Base-by-base conservation (phyloP, 2,329 filamentous ascomycete genomes). In the Aspergillus tanneri region DNA sequence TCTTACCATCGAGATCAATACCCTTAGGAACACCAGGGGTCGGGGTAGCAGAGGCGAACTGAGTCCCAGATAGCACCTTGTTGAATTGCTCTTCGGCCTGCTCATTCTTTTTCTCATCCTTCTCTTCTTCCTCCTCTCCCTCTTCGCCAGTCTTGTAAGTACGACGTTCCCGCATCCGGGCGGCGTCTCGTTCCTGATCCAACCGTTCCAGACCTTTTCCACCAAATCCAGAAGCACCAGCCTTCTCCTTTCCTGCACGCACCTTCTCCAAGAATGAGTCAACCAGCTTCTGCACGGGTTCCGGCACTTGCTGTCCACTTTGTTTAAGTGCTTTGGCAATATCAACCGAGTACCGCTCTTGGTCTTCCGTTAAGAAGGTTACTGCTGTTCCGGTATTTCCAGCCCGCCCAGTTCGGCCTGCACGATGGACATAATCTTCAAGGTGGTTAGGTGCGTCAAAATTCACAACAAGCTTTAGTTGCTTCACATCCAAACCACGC, bases 391-490 rank as follows among this genome's bases (percentile, higher is more conserved):
- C 93, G 18, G 84, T 96, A 63, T 96, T 95, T 32, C 93, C 93
- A 37, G 93, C 93, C 65, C 93, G 86, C 9, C 93, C 93, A 6
- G 93, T 97, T 60, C 93, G 88, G 39, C 93, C 93, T 46, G 88
- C 90, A 54, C 93, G 86, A 68, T 96, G 93, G 32, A 97, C 92
- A 63, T 97, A 97, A 65, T 97, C 93, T 71, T 99, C 93, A 53
- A 96, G 72, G 72, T 97, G 91, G 62, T 95, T 95, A 1, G 91
- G 92, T 1, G 87, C 88, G 64, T 96, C 91, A 66, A 90, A 96
- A 71, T 97, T 97, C 72, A 99, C 85, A 7, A 99, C 93, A 24
- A 97, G 80, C 69, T 95, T 96, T 25, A 99, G 78, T 67, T 95
- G 90, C 72, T 96, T 96, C 36, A 99, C 92, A 67, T 99, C 93